Base-by-base conservation (phyloP, 1,284 basidiomycete genomes). In the Chondrostereum purpureum region DNA sequence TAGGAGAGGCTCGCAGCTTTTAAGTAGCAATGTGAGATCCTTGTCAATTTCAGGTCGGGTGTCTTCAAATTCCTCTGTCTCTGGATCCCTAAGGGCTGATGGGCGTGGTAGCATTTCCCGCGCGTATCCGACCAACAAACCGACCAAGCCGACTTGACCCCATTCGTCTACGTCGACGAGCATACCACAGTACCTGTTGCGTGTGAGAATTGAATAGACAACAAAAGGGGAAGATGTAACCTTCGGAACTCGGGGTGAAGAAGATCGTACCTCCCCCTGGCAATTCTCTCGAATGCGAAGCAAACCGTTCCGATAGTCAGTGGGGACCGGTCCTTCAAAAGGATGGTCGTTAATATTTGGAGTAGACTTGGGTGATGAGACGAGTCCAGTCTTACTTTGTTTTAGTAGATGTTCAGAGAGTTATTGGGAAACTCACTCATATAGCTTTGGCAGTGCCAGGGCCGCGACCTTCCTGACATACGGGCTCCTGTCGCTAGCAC, bases 111-210 rank as follows among this genome's bases (percentile, higher is more conserved):
- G 75, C 88, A 95, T 93, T 0, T 75, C 77, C 42, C 92, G 71
- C 0, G 83, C 87, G 61, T 99, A 99, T 48, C 87, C 73, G 39
- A 83, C 67, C 31, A 99, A 73, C 6, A 97, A 73, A 31, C 87
- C 78, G 44, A 96, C 69, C 5, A 93, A 67, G 36, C 85, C 78
- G 3, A 88, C 77, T 62, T 98, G 96, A 0, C 91, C 92, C 95
- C 95, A 99, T 61, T 96, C 93, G 58, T 99, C 95, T 13, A 88
- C 85, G 56, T 99, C 94, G 22, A 90, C 75, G 1, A 99, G 69
- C 12, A 89, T 75, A 38, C 78, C 76, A 59, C 92, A 97, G 39
- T 31, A 31, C n/a, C 27, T 31, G n/a, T 8, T 8, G n/a, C 27
- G n/a, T 8, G 27, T n/a, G n/a, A n/a, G n/a, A n/a, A n/a, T n/a